phyloP scores from a whole-genome alignment of 208 protist species.

The Trypanosoma caninum region DNA sequence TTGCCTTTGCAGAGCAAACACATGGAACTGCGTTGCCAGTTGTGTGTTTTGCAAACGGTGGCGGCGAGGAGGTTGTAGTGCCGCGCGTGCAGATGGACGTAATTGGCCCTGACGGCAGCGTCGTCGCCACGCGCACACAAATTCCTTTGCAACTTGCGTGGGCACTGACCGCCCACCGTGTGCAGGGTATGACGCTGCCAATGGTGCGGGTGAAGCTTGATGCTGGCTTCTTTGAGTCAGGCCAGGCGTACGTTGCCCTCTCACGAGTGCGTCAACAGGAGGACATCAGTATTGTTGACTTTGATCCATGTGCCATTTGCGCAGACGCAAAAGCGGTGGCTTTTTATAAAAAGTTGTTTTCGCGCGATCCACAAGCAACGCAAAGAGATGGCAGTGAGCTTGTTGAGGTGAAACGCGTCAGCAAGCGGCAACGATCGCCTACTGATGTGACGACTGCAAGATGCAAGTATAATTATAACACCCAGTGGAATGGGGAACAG shows the following conservation, averaged over 20 bases:
- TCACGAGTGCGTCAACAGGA: constrained; percentile 25
- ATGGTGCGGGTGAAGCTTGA: constrained; percentile 25
- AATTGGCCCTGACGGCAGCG: constrained; percentile 3
- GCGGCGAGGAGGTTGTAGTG: constrained; percentile 31
- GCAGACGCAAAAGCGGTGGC: constrained; percentile 19
- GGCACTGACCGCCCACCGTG: constrained; percentile 85
- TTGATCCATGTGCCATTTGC: constrained; percentile 17
- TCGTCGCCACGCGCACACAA: constrained; percentile 29
- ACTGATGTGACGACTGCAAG: background rate
- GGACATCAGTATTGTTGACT: constrained; percentile 23
- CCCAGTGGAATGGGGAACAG: background rate
- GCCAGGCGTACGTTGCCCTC: constrained; percentile 40
- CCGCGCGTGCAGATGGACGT: constrained; percentile 34
- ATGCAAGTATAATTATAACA: background rate
- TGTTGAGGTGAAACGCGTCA: background rate
- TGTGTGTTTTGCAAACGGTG: constrained; percentile 31
- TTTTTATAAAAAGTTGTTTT: constrained; percentile 31
- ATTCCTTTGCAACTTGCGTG: constrained; percentile 86
- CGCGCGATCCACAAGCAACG: background rate
- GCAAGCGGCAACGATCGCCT: background rate
- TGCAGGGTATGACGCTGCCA: constrained; percentile 75
- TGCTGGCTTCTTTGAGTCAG: constrained; percentile 30
- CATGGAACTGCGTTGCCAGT: constrained; percentile 24
- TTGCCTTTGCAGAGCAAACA: constrained; percentile 24
- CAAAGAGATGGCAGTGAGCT: constrained; percentile 15